Conservation (phyloP, 306 rosid species). For the Luffa acutangula region DNA sequence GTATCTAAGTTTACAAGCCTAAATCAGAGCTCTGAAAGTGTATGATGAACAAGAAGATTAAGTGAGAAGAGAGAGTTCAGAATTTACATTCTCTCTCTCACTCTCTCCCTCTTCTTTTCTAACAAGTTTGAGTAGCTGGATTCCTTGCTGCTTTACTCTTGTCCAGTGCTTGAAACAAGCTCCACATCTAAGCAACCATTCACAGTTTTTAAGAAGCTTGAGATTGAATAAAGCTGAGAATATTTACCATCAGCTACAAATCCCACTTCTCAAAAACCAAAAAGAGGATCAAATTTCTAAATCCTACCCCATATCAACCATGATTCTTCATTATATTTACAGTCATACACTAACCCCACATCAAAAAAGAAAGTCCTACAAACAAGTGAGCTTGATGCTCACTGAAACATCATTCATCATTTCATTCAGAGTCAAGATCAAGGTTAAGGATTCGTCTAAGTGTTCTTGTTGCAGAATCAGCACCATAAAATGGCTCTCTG, state of each 20-base stretch:
- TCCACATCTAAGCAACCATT: not conserved
- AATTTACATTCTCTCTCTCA: not conserved
- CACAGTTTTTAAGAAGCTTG: not conserved
- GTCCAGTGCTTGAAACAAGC: not conserved
- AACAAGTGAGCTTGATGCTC: conserved; percentile 3
- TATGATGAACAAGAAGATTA: not conserved
- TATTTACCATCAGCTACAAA: conserved; percentile 1
- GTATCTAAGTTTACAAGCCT: conserved; percentile 5
- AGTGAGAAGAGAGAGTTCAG: not conserved
- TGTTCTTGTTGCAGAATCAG: conserved; percentile 13
- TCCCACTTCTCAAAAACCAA: not conserved
- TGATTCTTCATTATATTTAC: not conserved
- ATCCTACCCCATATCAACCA: not conserved
- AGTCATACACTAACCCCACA: not conserved
- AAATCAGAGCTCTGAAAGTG: not conserved
- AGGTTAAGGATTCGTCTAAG: conserved; percentile 14
- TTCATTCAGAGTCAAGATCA: conserved; percentile 7
- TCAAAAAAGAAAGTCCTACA: not conserved
- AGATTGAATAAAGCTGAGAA: not conserved
- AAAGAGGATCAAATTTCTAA: not conserved
- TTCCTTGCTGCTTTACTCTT: not conserved
- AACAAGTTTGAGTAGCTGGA: not conserved
- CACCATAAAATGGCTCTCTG: conserved; percentile 4
- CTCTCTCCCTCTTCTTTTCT: not conserved
- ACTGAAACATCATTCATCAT: not conserved